phyloP scores from a whole-genome alignment of 1,284 basidiomycete species.

The Irpex sp. region DNA sequence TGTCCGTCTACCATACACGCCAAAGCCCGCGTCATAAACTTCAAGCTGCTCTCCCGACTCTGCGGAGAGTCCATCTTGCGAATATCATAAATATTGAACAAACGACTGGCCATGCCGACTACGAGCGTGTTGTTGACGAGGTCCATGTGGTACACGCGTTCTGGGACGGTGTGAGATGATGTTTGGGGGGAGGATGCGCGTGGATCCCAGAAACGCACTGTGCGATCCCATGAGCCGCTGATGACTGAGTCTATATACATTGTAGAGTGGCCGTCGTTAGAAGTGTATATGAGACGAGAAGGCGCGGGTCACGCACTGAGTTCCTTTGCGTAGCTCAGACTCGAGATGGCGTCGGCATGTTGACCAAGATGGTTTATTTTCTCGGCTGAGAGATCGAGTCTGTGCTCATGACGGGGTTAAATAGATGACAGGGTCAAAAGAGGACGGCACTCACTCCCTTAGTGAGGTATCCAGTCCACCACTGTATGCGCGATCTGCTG shows the following conservation, averaged over 20 bases:
- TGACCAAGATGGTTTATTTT: constrained; percentile 61
- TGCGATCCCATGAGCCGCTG: constrained; percentile 89
- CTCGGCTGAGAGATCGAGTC: constrained; percentile 63
- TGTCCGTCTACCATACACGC: constrained; percentile 92
- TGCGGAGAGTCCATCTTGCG: constrained; percentile 74
- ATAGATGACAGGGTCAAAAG: background rate
- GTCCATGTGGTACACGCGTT: constrained; percentile 84
- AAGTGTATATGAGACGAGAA: background rate
- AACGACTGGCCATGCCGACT: constrained; percentile 85
- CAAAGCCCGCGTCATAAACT: constrained; percentile 90
- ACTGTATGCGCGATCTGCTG: constrained; percentile 62
- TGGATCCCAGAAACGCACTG: constrained; percentile 86
- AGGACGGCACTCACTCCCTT: constrained; percentile 48
- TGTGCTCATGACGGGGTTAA: constrained; percentile 22
- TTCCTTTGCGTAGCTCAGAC: constrained; percentile 53
- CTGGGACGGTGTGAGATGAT: constrained; percentile 68
- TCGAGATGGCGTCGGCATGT: constrained; percentile 64
- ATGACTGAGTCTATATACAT: constrained; percentile 61
- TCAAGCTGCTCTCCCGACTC: constrained; percentile 87
- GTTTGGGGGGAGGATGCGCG: constrained; percentile 56
- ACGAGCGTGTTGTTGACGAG: constrained; percentile 73
- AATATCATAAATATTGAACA: constrained; percentile 86
- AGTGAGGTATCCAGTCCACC: constrained; percentile 77
- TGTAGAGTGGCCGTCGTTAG: background rate
- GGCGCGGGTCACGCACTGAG: constrained; percentile 40